Conservation (phyloP, 306 rosid genomes). For the Macrotyloma uniflorum region DNA sequence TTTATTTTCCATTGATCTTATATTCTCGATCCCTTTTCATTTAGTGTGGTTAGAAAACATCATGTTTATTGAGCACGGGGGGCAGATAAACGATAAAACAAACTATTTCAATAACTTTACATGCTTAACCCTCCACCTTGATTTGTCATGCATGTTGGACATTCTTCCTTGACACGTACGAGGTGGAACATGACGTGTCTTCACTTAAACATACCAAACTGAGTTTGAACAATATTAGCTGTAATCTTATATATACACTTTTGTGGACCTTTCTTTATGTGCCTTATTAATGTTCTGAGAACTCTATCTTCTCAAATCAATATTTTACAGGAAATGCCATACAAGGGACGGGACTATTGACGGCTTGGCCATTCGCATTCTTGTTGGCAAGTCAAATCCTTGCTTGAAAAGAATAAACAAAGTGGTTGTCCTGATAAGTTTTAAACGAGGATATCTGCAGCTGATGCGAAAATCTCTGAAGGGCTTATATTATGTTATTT, state of each 20-base stretch:
- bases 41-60: slow-evolving; percentile 20
- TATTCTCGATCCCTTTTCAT: slow-evolving; percentile 6
- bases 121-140: slow-evolving; percentile 6
- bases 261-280: neutral
- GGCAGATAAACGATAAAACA: slow-evolving; percentile 5
- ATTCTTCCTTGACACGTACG: slow-evolving; percentile 1
- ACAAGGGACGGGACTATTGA: slow-evolving; percentile 85
- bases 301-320: slow-evolving; percentile 1
- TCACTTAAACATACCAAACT: slow-evolving; percentile 9
- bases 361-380: slow-evolving; percentile 37
- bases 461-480: slow-evolving; percentile 29
- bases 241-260: neutral
- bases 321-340: slow-evolving; percentile 76
- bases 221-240: slow-evolving; percentile 15
- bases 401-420: slow-evolving; percentile 40
- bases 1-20: slow-evolving; percentile 8
- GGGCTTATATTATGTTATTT: slow-evolving; percentile 8
- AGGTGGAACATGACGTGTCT: neutral
- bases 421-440: slow-evolving; percentile 40
- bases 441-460: slow-evolving; percentile 36
- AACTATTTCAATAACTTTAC: slow-evolving; percentile 1
- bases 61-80: neutral
- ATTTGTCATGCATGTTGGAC: slow-evolving; percentile 28
- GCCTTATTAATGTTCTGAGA: neutral
- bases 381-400: slow-evolving; percentile 32